Base-by-base conservation (phyloP, 73 alveolate species). In the Paramecium biaurelia region DNA sequence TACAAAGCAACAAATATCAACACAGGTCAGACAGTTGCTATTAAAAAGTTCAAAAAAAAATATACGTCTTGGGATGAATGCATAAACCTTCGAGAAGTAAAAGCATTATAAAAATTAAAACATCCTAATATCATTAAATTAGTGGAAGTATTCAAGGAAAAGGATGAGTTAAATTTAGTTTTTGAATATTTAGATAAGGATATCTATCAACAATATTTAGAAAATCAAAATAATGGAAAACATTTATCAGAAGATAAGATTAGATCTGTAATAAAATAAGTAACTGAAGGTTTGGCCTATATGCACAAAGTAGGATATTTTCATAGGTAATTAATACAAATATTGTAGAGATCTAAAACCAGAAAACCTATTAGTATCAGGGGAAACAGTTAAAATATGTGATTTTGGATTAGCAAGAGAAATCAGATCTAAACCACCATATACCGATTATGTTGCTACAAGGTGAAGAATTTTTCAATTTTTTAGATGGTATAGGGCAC, bases 331-430 rank as follows among this genome's bases (percentile, higher is more conserved):
- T 34, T 41, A n/a, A 79, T n/a, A 37, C 41, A 12, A 18, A 20
- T 74, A 24, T 24, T 11, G 28, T 79, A 92, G 99, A 76, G 99
- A 98, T 92, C 82, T 96, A 67, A 94, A 98, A 89, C 98, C 98
- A 57, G 97, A 95, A 86, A 86, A 96, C 93, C 92, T 98, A 47
- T 85, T 97, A 70, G 97, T 94, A 35, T 86, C 96, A 49, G 98
- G 98, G 38, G 98, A 97, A 20, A 96, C 96, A 47, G 99, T 98
- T 45, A 98, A 97, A 93, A 96, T 98, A 21, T 99, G 99, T 15
- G 99, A 98, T 93, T 98, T 97, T 96, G 99, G 99, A 21, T 95
- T 98, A 59, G 99, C 99, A 8, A 97, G 98, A 94, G 99, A 98
- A 85, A 96, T 97, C 49, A 94, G 99, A 59, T 87, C 98, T 10